Conservation (phyloP, 2,329 filamentous ascomycete genomes). For the Ustulina deusta region DNA sequence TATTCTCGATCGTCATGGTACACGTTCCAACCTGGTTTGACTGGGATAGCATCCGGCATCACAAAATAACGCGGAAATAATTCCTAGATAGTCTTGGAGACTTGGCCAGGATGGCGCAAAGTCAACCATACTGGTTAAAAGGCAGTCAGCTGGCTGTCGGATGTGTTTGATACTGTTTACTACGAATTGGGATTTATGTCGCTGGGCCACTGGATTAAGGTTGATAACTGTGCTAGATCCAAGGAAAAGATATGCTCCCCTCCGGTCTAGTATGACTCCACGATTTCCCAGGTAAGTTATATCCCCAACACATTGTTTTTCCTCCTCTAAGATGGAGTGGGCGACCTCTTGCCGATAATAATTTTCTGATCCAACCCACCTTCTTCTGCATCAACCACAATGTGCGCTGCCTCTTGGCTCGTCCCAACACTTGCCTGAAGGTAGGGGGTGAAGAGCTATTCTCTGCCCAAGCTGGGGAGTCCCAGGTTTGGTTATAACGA, state of each 20-base stretch:
- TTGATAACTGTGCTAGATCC: slow-evolving; percentile 20
- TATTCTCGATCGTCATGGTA: neutral
- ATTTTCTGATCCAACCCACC: slow-evolving; percentile 8
- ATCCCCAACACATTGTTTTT: slow-evolving; percentile 12
- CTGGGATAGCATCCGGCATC: slow-evolving; percentile 3
- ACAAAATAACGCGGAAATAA: neutral
- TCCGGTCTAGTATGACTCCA: slow-evolving; percentile 17
- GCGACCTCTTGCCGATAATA: slow-evolving; percentile 2
- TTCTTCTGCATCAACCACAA: slow-evolving; percentile 1
- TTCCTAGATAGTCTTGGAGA: neutral
- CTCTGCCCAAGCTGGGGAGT: slow-evolving; percentile 26
- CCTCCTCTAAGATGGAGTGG: slow-evolving; percentile 6
- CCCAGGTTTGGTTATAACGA: slow-evolving; percentile 34
- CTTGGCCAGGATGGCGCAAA: slow-evolving; percentile 7
- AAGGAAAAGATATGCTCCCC: slow-evolving; percentile 8
- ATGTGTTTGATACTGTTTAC: neutral
- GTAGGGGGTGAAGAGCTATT: neutral
- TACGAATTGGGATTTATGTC: slow-evolving; percentile 18
- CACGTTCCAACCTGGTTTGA: too few species aligned
- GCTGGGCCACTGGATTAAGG: slow-evolving; percentile 23
- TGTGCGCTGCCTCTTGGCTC: slow-evolving; percentile 2
- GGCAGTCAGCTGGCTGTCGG: slow-evolving; percentile 4
- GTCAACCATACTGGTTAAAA: neutral
- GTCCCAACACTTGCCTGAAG: slow-evolving; percentile 2
- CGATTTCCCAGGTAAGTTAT: slow-evolving; percentile 15